Percentiles rank a stretch among this genome's conserved stretches.
These are phyloP conservation scores for Diplotaxis tenuifolia DNA, from an alignment of 345 rosid species.

Conservation along the genomic window DNA sequence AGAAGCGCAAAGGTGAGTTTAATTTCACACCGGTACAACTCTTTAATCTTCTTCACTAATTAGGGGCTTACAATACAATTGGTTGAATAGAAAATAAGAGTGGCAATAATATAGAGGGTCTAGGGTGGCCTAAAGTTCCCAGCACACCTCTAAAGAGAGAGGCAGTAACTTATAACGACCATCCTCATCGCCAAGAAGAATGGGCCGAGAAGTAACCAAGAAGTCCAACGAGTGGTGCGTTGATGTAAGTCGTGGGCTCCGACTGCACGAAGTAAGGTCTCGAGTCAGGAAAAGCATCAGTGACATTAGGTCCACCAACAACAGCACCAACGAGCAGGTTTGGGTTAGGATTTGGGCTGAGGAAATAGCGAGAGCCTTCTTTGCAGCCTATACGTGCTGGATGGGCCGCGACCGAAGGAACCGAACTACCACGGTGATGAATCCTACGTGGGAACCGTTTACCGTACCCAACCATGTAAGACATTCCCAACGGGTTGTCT, in stretches of 20 bases:
- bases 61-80: conserved; percentile 37
- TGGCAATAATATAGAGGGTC: conserved; percentile 15
- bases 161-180: background rate
- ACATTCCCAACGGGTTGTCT: conserved; percentile 77
- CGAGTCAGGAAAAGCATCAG: conserved; percentile 80
- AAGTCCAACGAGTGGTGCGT: conserved; percentile 92
- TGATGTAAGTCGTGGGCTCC: conserved; percentile 96
- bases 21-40: background rate
- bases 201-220: conserved; percentile 81
- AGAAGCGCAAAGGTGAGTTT: background rate
- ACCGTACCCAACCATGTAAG: conserved; percentile 98
- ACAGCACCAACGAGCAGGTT: conserved; percentile 80
- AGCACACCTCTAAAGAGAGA: conserved; percentile 34
- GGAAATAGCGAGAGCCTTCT: conserved; percentile 61
- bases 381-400: conserved; percentile 66
- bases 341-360: conserved; percentile 72
- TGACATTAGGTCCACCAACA: conserved; percentile 80
- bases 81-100: conserved; percentile 24
- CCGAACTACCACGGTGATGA: conserved; percentile 86
- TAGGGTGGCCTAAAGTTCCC: conserved; percentile 33
- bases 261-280: conserved; percentile 80
- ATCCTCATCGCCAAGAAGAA: conserved; percentile 34
- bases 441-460: conserved; percentile 74
- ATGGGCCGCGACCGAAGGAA: conserved; percentile 67
- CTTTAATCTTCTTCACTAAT: conserved; percentile 31